A percentile compares a stretch with the other conserved stretches of the same genome.
Evolutionary conservation across 1,139 yeast genomes (phyloP).

Genomic region (Candida tropicalis): DNA sequence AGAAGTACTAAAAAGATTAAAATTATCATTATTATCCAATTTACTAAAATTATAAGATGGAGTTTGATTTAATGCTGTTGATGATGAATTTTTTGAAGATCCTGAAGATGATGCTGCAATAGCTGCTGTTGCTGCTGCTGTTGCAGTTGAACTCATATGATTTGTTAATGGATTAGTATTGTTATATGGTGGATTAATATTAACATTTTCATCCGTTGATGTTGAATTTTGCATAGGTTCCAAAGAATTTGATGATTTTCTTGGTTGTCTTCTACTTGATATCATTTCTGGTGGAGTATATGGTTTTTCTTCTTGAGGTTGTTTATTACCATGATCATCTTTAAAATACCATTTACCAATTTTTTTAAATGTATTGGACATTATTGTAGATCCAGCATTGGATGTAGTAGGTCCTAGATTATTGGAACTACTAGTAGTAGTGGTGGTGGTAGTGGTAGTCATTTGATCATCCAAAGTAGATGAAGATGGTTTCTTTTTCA

Average conservation of each 20-base stretch:
- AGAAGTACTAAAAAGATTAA: not conserved
- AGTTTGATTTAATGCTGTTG: slow-evolving; percentile 4
- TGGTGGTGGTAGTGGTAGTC: slow-evolving; percentile 1
- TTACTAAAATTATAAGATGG: slow-evolving; percentile 22
- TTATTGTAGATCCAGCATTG: slow-evolving; percentile 14
- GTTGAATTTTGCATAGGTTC: not conserved
- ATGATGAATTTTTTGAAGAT: not conserved
- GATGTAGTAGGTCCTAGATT: not conserved
- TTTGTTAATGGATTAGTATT: not conserved
- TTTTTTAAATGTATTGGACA: slow-evolving; percentile 49
- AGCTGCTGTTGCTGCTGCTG: slow-evolving; percentile 8
- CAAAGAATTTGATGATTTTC: slow-evolving; percentile 23
- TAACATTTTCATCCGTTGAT: slow-evolving; percentile 1
- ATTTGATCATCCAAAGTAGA: slow-evolving; percentile 6
- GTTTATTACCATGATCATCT: no score
- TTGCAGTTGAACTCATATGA: not conserved
- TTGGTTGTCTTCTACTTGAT: slow-evolving; percentile 50
- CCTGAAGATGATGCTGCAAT: slow-evolving; percentile 3
- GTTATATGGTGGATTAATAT: not conserved
- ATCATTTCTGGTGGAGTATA: slow-evolving; percentile 70
- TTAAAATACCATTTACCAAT: slow-evolving; percentile 72
- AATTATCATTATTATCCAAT: slow-evolving; percentile 6
- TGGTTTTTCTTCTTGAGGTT: slow-evolving; percentile 10
- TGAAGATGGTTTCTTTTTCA: slow-evolving; percentile 33
- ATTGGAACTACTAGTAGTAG: slow-evolving; percentile 1